These are phyloP conservation scores for Cladobotryum protrusum DNA, from an alignment of 2,329 filamentous ascomycete genomes.

Conservation along the genomic window DNA sequence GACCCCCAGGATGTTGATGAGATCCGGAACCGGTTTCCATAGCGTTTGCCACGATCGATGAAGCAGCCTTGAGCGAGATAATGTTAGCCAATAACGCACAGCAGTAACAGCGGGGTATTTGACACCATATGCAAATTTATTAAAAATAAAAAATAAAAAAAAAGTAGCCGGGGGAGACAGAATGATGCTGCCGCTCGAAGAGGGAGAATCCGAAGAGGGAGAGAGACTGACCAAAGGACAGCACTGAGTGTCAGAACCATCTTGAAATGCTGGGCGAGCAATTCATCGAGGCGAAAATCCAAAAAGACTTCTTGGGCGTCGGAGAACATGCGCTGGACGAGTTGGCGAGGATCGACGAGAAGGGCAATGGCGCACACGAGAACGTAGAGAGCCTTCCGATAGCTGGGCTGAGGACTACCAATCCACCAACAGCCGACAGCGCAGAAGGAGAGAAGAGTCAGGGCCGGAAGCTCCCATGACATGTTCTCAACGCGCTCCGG, in stretches of 20 bases:
- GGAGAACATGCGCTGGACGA: conserved; percentile 24
- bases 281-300: conserved; percentile 39
- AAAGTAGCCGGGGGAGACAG: background rate
- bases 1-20: conserved; percentile 85
- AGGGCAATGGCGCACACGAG: conserved; percentile 27
- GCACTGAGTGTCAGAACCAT: conserved; percentile 51
- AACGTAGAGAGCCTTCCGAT: conserved; percentile 26
- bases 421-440: conserved; percentile 33
- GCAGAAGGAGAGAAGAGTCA: conserved; percentile 35
- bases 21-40: conserved; percentile 81
- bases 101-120: background rate
- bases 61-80: conserved; percentile 55
- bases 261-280: conserved; percentile 44
- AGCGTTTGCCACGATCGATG: conserved; percentile 84
- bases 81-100: conserved; percentile 4
- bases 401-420: conserved; percentile 27
- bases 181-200: background rate
- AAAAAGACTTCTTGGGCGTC: conserved; percentile 28
- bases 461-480: conserved; percentile 37
- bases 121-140: background rate
- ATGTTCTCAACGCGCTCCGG: conserved; percentile 32
- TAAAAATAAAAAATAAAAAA: background rate
- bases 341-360: conserved; percentile 26
- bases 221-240: conserved; percentile 40
- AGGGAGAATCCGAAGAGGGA: background rate